Base-by-base conservation (phyloP, 2,329 filamentous ascomycete species). In the Ophiocordyceps camponoti-rufipedis region DNA sequence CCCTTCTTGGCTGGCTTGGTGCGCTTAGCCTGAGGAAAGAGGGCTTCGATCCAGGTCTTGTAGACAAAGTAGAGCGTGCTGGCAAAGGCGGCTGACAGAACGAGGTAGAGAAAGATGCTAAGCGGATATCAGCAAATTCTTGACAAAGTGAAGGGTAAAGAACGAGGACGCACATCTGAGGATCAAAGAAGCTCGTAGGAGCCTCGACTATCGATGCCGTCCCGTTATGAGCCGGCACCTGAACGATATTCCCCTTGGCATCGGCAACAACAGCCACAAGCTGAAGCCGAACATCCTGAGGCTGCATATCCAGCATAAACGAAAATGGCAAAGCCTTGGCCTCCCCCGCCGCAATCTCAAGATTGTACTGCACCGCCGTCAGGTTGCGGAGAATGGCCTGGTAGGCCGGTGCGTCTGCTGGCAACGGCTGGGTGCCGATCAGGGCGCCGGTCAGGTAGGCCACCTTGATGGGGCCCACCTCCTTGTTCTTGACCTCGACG, bases 71-170 rank as follows among this genome's bases (percentile, higher is more conserved):
- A 95, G 61, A 82, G 76, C 45, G 81, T 86, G 50, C 83, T 87
- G 52, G 67, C 78, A 61, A 94, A 93, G 51, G 73, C 75, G 50
- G 74, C 80, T 45, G 81, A 71, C 55, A 98, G 82, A 71, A 96
- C 80, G 61, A 94, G 72, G 72, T 96, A 96, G 51, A 98, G 79
- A 79, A 98, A 98, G 68, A 96, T 86, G 61, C 91, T 96, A 46
- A 13, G 18, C 29, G 3, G 2, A 11, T 11, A 28, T 42, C 14
- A 42, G 40, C 40, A 23, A 9, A 28, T 31, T 31, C 9, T 2
- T 31, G 16, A 38, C 16, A 33, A 12, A 31, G 23, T 8, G 5
- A 28, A 11, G n/a, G 28, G 14, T 43, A 12, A 7, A 16, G 12
- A 16, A 43, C 10, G 45, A 32, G 19, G 46, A 65, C 81, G 65